A percentile compares a stretch with the other conserved stretches of the same genome.
These are phyloP conservation scores for Mariannaea sp. DNA, from an alignment of 2,329 filamentous ascomycete species.

Conservation along the genomic window DNA sequence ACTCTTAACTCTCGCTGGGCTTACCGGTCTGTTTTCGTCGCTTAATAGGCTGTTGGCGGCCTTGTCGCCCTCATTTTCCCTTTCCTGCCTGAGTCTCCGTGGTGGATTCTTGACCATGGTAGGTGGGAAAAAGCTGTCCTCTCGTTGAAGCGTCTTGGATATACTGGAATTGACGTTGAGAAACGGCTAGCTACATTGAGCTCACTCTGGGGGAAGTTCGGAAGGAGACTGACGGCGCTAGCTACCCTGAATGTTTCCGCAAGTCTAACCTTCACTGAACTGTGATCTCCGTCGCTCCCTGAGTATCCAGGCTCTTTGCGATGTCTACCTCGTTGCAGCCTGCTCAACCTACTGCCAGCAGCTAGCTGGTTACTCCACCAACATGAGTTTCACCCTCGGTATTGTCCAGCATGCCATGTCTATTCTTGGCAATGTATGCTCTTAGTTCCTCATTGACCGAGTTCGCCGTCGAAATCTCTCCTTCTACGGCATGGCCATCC, in stretches of 20 bases:
- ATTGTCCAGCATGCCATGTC: constrained; percentile 48
- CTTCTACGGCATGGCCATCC: constrained; percentile 39
- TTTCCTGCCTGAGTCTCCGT: constrained; percentile 50
- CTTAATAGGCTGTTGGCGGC: constrained; percentile 42
- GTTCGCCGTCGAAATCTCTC: constrained; percentile 45
- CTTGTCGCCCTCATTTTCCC: constrained; percentile 39
- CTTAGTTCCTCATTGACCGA: constrained; percentile 45
- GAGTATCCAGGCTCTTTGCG: constrained; percentile 43
- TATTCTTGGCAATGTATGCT: constrained; percentile 47
- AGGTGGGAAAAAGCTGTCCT: constrained; percentile 42
- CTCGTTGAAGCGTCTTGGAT: constrained; percentile 42
- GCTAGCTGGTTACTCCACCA: constrained; percentile 46
- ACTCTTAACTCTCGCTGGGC: constrained; percentile 39
- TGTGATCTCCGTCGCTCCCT: constrained; percentile 45
- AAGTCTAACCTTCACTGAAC: constrained; percentile 46
- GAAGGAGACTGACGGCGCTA: constrained; percentile 44
- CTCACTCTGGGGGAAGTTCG: constrained; percentile 42
- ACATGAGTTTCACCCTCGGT: constrained; percentile 44
- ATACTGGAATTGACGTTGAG: constrained; percentile 33
- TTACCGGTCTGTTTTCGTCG: constrained; percentile 41
- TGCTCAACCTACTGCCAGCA: constrained; percentile 52
- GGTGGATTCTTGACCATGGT: constrained; percentile 45
- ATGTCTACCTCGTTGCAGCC: constrained; percentile 42
- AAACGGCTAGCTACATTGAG: constrained; percentile 38
- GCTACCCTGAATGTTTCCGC: constrained; percentile 48